Base-by-base conservation (phyloP, 768 basidiomycete species). In the Termitomyces sp. region DNA sequence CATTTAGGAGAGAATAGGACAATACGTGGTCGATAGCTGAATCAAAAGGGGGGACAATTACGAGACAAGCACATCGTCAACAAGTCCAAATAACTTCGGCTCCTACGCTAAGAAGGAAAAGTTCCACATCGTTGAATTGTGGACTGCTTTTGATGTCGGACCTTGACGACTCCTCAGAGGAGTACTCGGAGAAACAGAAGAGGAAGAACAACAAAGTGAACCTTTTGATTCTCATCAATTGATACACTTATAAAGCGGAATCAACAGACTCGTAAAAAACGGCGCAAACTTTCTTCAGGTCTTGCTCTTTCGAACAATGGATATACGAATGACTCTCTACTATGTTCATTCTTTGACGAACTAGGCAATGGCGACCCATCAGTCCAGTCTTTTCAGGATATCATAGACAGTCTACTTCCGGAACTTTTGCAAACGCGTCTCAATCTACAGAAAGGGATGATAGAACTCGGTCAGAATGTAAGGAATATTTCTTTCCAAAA, bases 341-440 rank as follows among this genome's bases (percentile, higher is more conserved):
- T 60, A 36, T 61, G 62, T 20, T 57, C 62, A 7, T 46, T 72
- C 25, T 65, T 72, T 12, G 60, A 70, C 47, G 66, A 67, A 36
- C 49, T 67, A 11, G 67, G 65, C n/a, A 60, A 60, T 38, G 63
- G 61, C 14, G 57, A 62, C 43, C 60, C 55, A 49, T 34, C 58
- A 11, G 60, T 68, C 15, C 59, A 54, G 14, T 60, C 67, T 25
- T 76, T 76, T 47, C 74, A 76, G 40, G 69, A 72, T 15, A 60
- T 73, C 15, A 71, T 77, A n/a, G 68, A 72, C 15, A 46, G 61
- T 9, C 56, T 73, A 25, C 68, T 77, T 8, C 65, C 70, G 3
- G 71, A 76, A 10, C 68, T 70, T 38, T 36, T 74, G 20, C 60
- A 68, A 53, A 61, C 71, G 42, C 66, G 75, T 53, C 53, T 65